A percentile compares a stretch with the other conserved stretches of the same genome.
Conservation (phyloP, 192 early-diverging fungal genomes). For the Umbelopsis isabellina region DNA sequence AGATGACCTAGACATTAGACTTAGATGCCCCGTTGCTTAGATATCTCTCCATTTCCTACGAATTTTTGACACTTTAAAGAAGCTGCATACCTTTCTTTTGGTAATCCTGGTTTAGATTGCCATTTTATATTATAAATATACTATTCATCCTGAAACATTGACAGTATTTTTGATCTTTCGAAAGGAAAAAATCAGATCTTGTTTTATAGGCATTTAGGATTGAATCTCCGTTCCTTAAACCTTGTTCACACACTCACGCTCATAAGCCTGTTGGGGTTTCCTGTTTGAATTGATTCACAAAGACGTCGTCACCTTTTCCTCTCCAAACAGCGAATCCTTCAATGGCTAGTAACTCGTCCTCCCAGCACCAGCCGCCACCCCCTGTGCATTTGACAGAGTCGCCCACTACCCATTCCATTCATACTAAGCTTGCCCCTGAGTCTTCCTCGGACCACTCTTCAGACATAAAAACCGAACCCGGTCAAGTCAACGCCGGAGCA, state of each 20-base stretch:
- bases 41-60: too few species aligned
- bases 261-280: background rate
- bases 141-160: too few species aligned
- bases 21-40: too few species aligned
- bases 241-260: conserved; percentile 23
- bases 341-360: background rate
- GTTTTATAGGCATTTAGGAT: background rate
- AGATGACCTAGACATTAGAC: too few species aligned
- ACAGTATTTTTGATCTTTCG: too few species aligned
- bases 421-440: conserved; percentile 15
- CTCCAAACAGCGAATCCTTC: background rate
- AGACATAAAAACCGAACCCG: background rate
- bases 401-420: conserved; percentile 6
- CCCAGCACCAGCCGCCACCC: background rate
- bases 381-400: conserved; percentile 16
- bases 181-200: background rate
- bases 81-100: too few species aligned
- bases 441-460: background rate
- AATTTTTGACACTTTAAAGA: too few species aligned
- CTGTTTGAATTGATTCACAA: background rate
- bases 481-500: background rate
- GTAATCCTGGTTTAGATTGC: too few species aligned
- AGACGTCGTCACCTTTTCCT: background rate
- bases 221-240: conserved; percentile 6
- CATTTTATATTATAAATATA: too few species aligned